Evolutionary conservation across 106 monocot genomes (phyloP), one percentile per base, ranked within the genome.

Genomic region (Gastrodia elata): DNA sequence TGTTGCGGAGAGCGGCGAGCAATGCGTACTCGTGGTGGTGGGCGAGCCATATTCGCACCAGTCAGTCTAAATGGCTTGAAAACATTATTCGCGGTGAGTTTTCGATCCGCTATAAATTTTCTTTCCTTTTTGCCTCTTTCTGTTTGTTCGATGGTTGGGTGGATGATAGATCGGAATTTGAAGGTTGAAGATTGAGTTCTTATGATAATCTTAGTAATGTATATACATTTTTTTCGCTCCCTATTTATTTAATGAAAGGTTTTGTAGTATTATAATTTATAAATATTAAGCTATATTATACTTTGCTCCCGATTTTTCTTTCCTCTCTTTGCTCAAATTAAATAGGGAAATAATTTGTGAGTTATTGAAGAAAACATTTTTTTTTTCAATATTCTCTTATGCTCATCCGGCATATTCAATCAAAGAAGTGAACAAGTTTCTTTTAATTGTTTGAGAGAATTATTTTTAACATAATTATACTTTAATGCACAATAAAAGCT

Each of bases 1-100:
- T 87, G 87, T 61, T 87, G 87, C 83, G 78, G 79, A 87, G 82
- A 68, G 84, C 84, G 32, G 88, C 88, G 41, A 85, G 88, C 85
- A 88, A 85, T 57, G 88, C 88, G 18, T 88, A 85, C 68, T 85
- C 88, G 18, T 83, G 88, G 88, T 85, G 88, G 88, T 88, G 88
- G 88, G 88, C 88, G 26, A 88, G 88, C 69, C 84, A 88, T 75
- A 85, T 88, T 68, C 55, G 88, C 16, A 85, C 85, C 59, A 88
- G 74, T 68, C 88, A 88, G 77, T 88, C 88, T 40, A 88, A 88
- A 88, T 88, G 88, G 88, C 88, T 88, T 8, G 82, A 84, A 77
- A 82, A 72, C 74, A 80, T 77, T 70, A 84, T 88, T 68, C 80
- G 79, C 82, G 88, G 88, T 65, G 28, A 64, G 68, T 38, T 35